A percentile compares a stretch with the other conserved stretches of the same genome.
These are phyloP conservation scores for Trichosanthes cucumerina DNA, from an alignment of 306 rosid species.

Conservation along the genomic window DNA sequence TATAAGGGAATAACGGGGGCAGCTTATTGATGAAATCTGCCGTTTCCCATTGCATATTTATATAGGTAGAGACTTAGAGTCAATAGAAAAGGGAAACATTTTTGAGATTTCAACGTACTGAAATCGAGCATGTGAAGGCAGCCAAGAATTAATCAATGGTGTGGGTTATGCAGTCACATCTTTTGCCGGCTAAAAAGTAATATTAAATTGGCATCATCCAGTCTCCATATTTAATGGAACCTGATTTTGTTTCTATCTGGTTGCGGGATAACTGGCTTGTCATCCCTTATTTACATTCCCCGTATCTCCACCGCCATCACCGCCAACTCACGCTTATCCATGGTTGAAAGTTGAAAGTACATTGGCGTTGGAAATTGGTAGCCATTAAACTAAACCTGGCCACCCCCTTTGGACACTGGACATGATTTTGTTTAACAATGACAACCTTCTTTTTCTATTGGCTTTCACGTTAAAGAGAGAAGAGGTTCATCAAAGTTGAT, in stretches of 20 bases:
- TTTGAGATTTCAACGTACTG: background rate
- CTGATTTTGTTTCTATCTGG: background rate
- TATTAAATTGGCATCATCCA: conserved; percentile 15
- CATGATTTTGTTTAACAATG: background rate
- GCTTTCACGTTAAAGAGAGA: background rate
- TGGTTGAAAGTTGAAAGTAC: conserved; percentile 16
- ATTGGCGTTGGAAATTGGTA: conserved; percentile 3
- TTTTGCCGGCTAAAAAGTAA: conserved; percentile 11
- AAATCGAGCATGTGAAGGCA: conserved; percentile 23
- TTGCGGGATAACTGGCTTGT: conserved; percentile 1
- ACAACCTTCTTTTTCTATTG: background rate
- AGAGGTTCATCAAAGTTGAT: background rate
- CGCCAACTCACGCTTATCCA: conserved; percentile 10
- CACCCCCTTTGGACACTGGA: background rate
- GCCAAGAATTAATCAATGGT: conserved; percentile 17
- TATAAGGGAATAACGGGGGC: background rate
- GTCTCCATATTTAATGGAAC: conserved; percentile 3
- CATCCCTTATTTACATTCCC: conserved; percentile 11
- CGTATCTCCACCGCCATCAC: conserved; percentile 27
- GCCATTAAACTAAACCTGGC: background rate
- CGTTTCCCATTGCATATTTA: background rate
- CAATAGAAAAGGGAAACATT: background rate
- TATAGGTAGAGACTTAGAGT: background rate
- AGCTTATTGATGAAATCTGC: background rate
- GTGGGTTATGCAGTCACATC: conserved; percentile 37